These are phyloP conservation scores for Camellia lanceoleosa DNA, from an alignment of 148 eudicot genomes.

Conservation along the genomic window DNA sequence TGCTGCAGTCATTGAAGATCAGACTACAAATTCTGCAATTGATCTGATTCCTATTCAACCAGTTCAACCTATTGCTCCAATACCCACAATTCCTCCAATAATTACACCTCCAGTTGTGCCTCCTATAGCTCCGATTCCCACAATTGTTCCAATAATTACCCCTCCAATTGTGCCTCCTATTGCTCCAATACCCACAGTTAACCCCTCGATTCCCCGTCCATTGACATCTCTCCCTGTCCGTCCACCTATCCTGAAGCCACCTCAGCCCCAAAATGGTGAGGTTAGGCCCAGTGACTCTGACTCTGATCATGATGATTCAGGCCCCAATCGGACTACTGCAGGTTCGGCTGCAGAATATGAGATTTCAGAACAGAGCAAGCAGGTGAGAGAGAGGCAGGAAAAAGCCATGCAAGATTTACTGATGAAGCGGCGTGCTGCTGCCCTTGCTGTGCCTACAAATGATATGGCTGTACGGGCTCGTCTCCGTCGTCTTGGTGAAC, in stretches of 20 bases:
- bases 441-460: constrained; percentile 89
- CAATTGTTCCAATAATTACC: constrained; percentile 18
- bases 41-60: constrained; percentile 31
- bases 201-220: constrained; percentile 45
- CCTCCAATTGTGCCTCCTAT: constrained; percentile 42
- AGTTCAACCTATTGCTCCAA: constrained; percentile 45
- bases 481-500: constrained; percentile 80
- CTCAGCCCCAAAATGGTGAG: constrained; percentile 58
- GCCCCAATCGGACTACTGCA: constrained; percentile 26
- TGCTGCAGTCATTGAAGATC: constrained; percentile 25
- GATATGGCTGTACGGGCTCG: constrained; percentile 79
- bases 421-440: constrained; percentile 89
- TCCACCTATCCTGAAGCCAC: constrained; percentile 51
- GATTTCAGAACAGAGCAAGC: constrained; percentile 78
- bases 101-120: constrained; percentile 32
- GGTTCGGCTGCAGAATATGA: constrained; percentile 54
- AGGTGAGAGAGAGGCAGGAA: constrained; percentile 68
- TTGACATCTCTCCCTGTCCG: constrained; percentile 70
- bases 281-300: constrained; percentile 45
- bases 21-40: constrained; percentile 28
- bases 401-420: constrained; percentile 70
- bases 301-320: constrained; percentile 52
- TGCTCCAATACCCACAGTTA: constrained; percentile 43
- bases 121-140: constrained; percentile 48
- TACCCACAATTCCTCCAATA: constrained; percentile 35